Base-by-base conservation (phyloP, 2,329 filamentous ascomycete species). In the Penicillium sp. region DNA sequence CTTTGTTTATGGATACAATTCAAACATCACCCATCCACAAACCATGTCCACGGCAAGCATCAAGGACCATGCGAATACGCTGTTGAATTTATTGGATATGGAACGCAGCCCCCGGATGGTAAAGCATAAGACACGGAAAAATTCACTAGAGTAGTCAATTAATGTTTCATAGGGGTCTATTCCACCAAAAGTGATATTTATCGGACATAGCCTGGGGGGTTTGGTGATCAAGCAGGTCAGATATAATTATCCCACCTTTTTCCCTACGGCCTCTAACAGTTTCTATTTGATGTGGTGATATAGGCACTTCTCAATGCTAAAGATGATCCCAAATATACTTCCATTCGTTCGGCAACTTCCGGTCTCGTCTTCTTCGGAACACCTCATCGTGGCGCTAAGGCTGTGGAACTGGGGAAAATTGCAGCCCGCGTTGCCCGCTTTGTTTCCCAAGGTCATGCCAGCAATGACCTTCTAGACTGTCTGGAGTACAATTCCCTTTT, bases 301-400 rank as follows among this genome's bases (percentile, higher is more conserved):
- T 16, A 72, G 69, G 70, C 70, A 2, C 59, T 73, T 10, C 55
- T 73, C 2, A 71, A 73, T 44, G 70, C 70, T 10, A 69, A 71
- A 31, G 69, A 71, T 61, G 69, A 72, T 48, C 65, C 69, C 3
- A 72, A 69, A 45, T 73, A 72, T 42, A 65, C 62, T 6, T 60
- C 68, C 1, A 73, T 74, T 35, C 66, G 69, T 26, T 66, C 57
- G 10, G 64, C 70, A 5, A 74, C 71, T 16, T 66, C 62, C 6
- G 71, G 71, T 1, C 62, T 74, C 1, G 68, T 73, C 5, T 74
- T 74, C 57, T 68, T 74, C 29, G 70, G 70, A 4, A 72, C 69
- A 26, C 71, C 71, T 7, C 71, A 74, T 47, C 66, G 68, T 29
- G 70, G 71, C 5, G 66, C 66, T 4, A 71, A 69, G 16, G 68